Percentiles rank a stretch among this genome's conserved stretches.
Evolutionary conservation across 2,329 filamentous ascomycete species (phyloP).

Genomic region (Cercospora zeae-maydis): DNA sequence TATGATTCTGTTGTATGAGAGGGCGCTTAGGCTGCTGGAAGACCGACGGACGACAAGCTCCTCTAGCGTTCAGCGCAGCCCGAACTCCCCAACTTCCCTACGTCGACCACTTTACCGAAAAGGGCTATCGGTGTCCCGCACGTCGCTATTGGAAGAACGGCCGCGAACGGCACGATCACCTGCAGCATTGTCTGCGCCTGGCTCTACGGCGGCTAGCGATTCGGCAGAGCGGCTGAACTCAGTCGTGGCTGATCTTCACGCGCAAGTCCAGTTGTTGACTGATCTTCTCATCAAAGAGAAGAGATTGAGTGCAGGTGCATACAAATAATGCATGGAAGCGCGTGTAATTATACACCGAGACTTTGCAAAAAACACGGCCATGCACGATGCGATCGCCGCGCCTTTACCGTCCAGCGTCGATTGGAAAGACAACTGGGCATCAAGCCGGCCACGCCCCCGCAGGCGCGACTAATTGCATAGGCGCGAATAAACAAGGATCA

Average conservation of each 20-base stretch:
- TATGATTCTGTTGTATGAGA: constrained; percentile 67
- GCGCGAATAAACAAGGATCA: constrained; percentile 14
- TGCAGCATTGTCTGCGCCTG: constrained; percentile 14
- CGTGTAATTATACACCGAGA: constrained; percentile 2
- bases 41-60: constrained; percentile 20
- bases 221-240: constrained; percentile 18
- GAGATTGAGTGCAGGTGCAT: constrained; percentile 3
- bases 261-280: constrained; percentile 24
- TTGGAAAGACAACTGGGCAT: constrained; percentile 10
- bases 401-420: constrained; percentile 1
- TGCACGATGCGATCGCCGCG: not conserved
- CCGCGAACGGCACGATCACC: constrained; percentile 22
- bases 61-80: constrained; percentile 15
- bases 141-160: constrained; percentile 20
- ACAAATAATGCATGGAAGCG: constrained; percentile 12
- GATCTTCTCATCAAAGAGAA: constrained; percentile 19
- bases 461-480: constrained; percentile 15
- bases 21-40: constrained; percentile 29
- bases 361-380: constrained; percentile 5
- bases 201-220: constrained; percentile 8
- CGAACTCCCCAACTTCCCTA: constrained; percentile 20
- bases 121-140: constrained; percentile 16
- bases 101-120: constrained; percentile 22
- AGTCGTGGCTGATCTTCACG: constrained; percentile 25
- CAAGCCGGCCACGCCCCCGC: constrained; percentile 6